A percentile compares a stretch with the other conserved stretches of the same genome.
These are phyloP conservation scores for Phytophthora cactorum DNA, from an alignment of 352 stramenopile genomes.

Conservation along the genomic window DNA sequence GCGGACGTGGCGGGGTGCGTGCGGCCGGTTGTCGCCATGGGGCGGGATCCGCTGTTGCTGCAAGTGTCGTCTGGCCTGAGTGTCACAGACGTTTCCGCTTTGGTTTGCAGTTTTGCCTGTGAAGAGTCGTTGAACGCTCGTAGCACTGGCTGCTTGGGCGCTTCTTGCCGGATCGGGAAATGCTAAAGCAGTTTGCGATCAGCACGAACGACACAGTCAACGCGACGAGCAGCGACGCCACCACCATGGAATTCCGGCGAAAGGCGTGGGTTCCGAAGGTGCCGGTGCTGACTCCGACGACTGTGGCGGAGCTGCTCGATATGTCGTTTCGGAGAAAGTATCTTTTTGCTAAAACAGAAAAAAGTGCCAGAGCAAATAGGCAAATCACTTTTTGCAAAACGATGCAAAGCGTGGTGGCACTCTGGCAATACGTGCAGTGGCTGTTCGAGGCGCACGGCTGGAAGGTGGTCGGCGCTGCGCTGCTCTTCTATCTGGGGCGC, in stretches of 20 bases:
- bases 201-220: not conserved
- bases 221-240: constrained; percentile 11
- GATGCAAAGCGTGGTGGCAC: constrained; percentile 7
- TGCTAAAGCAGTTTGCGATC: constrained; percentile 4
- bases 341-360: constrained; percentile 21
- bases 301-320: constrained; percentile 12
- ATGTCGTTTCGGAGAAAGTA: constrained; percentile 27
- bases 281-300: constrained; percentile 16
- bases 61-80: constrained; percentile 22
- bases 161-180: constrained; percentile 31
- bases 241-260: constrained; percentile 21
- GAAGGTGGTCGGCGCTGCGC: constrained; percentile 44
- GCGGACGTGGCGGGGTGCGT: constrained; percentile 6
- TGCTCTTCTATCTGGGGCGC: constrained; percentile 37
- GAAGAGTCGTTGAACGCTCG: constrained; percentile 33
- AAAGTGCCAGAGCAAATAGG: constrained; percentile 14
- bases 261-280: constrained; percentile 17
- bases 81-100: constrained; percentile 40
- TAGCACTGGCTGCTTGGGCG: constrained; percentile 17
- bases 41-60: constrained; percentile 15
- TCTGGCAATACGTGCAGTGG: constrained; percentile 35
- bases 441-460: constrained; percentile 62
- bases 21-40: constrained; percentile 15
- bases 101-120: constrained; percentile 24
- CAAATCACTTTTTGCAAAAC: constrained; percentile 5